These are phyloP conservation scores for Lactifluus echinatus DNA, from an alignment of 768 basidiomycete species.

Conservation along the genomic window DNA sequence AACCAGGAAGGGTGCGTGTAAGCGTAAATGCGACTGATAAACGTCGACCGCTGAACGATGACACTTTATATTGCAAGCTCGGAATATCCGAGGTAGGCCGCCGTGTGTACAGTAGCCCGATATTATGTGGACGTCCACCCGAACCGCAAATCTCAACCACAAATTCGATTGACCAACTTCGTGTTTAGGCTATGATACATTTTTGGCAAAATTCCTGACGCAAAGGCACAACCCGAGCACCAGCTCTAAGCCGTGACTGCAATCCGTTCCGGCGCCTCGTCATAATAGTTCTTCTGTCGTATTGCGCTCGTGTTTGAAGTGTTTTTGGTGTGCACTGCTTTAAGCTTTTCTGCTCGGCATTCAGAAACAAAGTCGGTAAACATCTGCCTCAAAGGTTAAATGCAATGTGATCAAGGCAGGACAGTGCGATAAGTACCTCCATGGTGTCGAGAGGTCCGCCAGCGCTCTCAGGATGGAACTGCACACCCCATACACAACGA, in stretches of 20 bases:
- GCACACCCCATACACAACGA: constrained; percentile 93
- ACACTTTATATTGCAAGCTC: no score
- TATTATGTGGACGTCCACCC: not conserved
- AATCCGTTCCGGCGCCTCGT: constrained; percentile 19
- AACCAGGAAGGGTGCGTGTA: no score
- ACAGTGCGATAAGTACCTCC: constrained; percentile 44
- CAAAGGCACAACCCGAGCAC: not conserved
- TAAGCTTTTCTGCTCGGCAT: constrained; percentile 53
- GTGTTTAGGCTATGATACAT: not conserved
- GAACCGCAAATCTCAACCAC: not conserved
- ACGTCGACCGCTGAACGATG: no score
- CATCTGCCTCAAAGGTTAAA: constrained; percentile 46
- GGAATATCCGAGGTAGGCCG: no score
- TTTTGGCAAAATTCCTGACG: not conserved
- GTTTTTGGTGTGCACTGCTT: constrained; percentile 20
- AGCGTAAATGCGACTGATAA: no score
- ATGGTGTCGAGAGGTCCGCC: constrained; percentile 99
- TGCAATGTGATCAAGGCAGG: not conserved
- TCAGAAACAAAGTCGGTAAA: constrained; percentile 86
- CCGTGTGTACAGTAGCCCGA: no score
- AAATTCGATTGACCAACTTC: not conserved
- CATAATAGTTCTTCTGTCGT: constrained; percentile 19
- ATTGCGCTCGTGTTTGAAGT: constrained; percentile 23
- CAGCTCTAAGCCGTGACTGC: constrained; percentile 24
- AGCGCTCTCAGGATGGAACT: constrained; percentile 98